Evolutionary conservation across 768 basidiomycete genomes (phyloP).

Genomic region (Tephrocybe sp.): DNA sequence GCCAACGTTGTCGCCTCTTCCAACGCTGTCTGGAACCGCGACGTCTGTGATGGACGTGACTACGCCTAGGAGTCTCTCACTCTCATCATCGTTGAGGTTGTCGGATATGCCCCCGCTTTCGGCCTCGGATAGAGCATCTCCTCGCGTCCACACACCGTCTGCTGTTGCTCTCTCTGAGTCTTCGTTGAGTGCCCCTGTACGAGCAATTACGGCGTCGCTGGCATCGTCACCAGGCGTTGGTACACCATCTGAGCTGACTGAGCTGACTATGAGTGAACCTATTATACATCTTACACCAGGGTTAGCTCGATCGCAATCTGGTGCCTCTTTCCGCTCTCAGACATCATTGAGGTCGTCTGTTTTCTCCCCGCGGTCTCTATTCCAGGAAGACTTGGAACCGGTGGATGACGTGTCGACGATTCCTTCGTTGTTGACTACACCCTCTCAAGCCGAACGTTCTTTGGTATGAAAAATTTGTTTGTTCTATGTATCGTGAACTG

Average conservation of each 20-base stretch:
- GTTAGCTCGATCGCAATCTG: slow-evolving; percentile 21
- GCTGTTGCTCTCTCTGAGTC: slow-evolving; percentile 34
- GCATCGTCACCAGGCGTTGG: background rate
- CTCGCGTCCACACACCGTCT: slow-evolving; percentile 6
- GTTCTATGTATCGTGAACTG: slow-evolving; percentile 1
- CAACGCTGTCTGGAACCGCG: slow-evolving; percentile 4
- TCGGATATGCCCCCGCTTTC: slow-evolving; percentile 6
- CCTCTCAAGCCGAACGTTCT: slow-evolving; percentile 15
- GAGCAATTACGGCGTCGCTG: slow-evolving; percentile 1
- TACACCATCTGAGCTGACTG: slow-evolving; percentile 4
- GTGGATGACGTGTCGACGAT: slow-evolving; percentile 43
- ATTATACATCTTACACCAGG: background rate
- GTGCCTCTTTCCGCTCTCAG: slow-evolving; percentile 35
- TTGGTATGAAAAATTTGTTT: slow-evolving; percentile 12
- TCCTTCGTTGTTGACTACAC: slow-evolving; percentile 55
- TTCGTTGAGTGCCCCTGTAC: slow-evolving; percentile 20
- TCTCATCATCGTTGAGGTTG: background rate
- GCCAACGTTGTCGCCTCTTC: slow-evolving; percentile 5
- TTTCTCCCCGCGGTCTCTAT: slow-evolving; percentile 30
- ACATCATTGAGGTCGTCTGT: slow-evolving; percentile 40
- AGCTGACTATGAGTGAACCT: background rate
- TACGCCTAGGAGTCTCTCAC: slow-evolving; percentile 7
- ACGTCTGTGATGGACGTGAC: slow-evolving; percentile 7
- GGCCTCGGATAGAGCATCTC: slow-evolving; percentile 7
- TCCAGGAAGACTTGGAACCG: slow-evolving; percentile 18